Evolutionary conservation across 1,284 basidiomycete species (phyloP).

Genomic region (Phenoliferia sp.): DNA sequence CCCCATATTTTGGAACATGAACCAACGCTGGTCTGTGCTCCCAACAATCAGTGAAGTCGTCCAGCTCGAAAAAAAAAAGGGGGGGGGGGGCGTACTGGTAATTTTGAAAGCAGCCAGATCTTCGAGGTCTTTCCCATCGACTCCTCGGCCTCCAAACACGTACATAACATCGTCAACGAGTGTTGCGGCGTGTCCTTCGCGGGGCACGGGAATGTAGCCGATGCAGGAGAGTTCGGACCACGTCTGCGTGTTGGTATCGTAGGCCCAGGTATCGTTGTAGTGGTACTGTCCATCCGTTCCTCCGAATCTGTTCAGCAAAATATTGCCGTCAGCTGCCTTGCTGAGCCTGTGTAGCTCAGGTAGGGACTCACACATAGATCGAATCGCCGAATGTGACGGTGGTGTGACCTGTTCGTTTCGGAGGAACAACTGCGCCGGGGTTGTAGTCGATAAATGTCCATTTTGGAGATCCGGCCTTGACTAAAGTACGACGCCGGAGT

Average conservation of each 20-base stretch:
- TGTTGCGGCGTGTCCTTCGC: constrained; percentile 95
- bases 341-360: background rate
- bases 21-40: constrained; percentile 67
- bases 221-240: constrained; percentile 97
- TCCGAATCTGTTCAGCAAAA: constrained; percentile 63
- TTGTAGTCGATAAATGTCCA: constrained; percentile 38
- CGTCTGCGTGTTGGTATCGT: constrained; percentile 70
- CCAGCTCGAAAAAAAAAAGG: constrained; percentile 27
- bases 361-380: constrained; percentile 66
- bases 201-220: constrained; percentile 91
- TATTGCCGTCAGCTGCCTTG: background rate
- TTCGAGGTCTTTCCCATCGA: constrained; percentile 91
- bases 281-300: constrained; percentile 98
- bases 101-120: constrained; percentile 97
- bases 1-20: constrained; percentile 99
- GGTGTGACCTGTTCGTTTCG: constrained; percentile 87
- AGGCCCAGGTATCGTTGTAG: constrained; percentile 99
- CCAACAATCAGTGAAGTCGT: constrained; percentile 4
- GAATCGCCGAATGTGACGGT: constrained; percentile 80
- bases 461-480: constrained; percentile 41
- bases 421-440: constrained; percentile 76
- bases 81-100: constrained; percentile 82
- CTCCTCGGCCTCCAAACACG: constrained; percentile 93
- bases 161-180: constrained; percentile 98
- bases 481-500: constrained; percentile 44